Evolutionary conservation across 106 monocot species (phyloP).

Genomic region (Dendrobium officinale): DNA sequence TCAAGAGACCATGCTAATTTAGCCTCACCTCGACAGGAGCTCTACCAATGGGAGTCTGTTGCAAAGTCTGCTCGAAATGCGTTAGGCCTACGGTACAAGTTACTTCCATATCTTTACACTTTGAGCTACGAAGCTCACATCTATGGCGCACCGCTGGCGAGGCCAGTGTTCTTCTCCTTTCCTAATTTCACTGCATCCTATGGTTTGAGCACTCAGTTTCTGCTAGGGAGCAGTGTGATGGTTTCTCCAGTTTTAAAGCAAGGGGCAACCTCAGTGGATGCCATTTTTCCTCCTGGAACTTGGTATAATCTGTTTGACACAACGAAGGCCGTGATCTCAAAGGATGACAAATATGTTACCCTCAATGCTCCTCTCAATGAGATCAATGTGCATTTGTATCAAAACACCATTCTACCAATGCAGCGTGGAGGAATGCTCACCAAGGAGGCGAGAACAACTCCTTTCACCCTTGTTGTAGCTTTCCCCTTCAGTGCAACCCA

Average conservation of each 20-base stretch:
- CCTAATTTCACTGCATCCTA: slow-evolving; percentile 56
- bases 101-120: slow-evolving; percentile 88
- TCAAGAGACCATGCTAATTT: slow-evolving; percentile 88
- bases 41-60: slow-evolving; percentile 87
- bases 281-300: slow-evolving; percentile 75
- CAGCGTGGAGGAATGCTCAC: slow-evolving; percentile 76
- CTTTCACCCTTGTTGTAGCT: slow-evolving; percentile 73
- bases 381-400: slow-evolving; percentile 86
- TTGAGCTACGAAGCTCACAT: slow-evolving; percentile 71
- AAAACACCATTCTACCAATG: slow-evolving; percentile 86
- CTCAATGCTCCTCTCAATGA: slow-evolving; percentile 78
- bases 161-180: slow-evolving; percentile 92
- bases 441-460: slow-evolving; percentile 59
- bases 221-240: slow-evolving; percentile 70
- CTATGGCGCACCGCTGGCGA: slow-evolving; percentile 70
- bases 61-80: slow-evolving; percentile 89
- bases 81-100: slow-evolving; percentile 71
- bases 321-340: slow-evolving; percentile 47
- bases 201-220: slow-evolving; percentile 80
- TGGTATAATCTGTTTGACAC: slow-evolving; percentile 95
- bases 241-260: slow-evolving; percentile 80
- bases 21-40: slow-evolving; percentile 74
- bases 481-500: slow-evolving; percentile 41
- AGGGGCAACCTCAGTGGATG: slow-evolving; percentile 50
- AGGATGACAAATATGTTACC: slow-evolving; percentile 39